Base-by-base conservation (phyloP, 2,329 filamentous ascomycete genomes). In the Clarireedia hainanense region DNA sequence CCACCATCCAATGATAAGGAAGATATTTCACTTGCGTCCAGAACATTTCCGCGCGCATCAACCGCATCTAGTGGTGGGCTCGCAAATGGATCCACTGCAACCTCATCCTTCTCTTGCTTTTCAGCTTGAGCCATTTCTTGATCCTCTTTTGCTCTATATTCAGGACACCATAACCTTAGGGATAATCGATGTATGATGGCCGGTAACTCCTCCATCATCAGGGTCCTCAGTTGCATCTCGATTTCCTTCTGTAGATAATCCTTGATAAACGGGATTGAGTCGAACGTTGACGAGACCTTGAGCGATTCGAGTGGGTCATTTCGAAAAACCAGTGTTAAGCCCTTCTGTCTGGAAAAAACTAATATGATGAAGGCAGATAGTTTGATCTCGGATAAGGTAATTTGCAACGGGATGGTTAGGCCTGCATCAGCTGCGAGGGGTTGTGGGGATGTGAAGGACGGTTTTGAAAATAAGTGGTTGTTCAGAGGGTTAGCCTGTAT, bases 161-260 rank as follows among this genome's bases (percentile, higher is more conserved):
- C 92, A 0, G 91, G 89, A 53, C 90, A 94, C 85, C 91, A 96
- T 50, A 96, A 73, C 61, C 89, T 84, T 56, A 97, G 75, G 0
- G 92, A 97, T 20, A 99, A 75, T 51, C 91, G 83, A 72, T 99
- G 94, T 59, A 99, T 96, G 58, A 97, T 97, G 49, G 92, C 91
- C 0, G 94, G 94, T 24, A 99, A 74, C 70, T 99, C 94, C 61
- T 99, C 92, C 91, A 97, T 97, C 78, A 99, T 95, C 62, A 99
- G 70, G 54, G 91, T 90, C 30, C 94, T 85, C 59, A 99, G 74
- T 71, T 97, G 94, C 51, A 83, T 88, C 73, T 99, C 94, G 65
- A 99, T 99, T 59, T 92, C 95, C 70, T 89, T 88, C 69, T 99
- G 94, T 56, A 99, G 76, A 71, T 97, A 97, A 71, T 99, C 91